Conservation (phyloP, 495 filamentous ascomycete species). For the Parathielavia hyrcaniae region DNA sequence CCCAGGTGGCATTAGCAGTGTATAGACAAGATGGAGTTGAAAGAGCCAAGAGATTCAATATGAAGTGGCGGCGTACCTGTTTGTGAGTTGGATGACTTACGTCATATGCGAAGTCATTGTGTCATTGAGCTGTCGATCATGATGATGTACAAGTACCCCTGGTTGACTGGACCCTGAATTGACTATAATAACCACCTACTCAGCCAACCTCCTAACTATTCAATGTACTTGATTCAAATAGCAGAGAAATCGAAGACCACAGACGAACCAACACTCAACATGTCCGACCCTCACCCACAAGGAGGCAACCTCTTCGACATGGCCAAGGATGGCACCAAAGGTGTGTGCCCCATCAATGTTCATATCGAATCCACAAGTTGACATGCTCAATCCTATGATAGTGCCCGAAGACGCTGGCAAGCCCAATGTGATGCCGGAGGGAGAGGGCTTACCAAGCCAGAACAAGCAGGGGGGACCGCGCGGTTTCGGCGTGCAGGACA, state of each 20-base stretch:
- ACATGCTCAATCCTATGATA: constrained; percentile 3
- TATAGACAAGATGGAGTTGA: too few relatives aligned
- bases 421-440: constrained; percentile 19
- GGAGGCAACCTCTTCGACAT: constrained; percentile 26
- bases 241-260: not conserved
- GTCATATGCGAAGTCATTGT: too few relatives aligned
- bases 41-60: too few relatives aligned
- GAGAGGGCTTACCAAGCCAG: not conserved
- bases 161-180: not conserved
- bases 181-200: too few relatives aligned
- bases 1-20: too few relatives aligned
- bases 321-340: constrained; percentile 26
- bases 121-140: too few relatives aligned
- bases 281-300: constrained; percentile 18
- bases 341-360: not conserved
- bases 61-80: too few relatives aligned
- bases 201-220: too few relatives aligned
- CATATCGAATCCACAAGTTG: not conserved
- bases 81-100: too few relatives aligned
- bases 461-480: not conserved
- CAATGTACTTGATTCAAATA: not conserved
- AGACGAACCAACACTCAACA: constrained; percentile 1
- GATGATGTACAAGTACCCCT: too few relatives aligned
- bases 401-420: constrained; percentile 22
- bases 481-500: constrained; percentile 2